Conservation (phyloP, 139 green algal genomes). For the Chlamydomonas applanata region DNA sequence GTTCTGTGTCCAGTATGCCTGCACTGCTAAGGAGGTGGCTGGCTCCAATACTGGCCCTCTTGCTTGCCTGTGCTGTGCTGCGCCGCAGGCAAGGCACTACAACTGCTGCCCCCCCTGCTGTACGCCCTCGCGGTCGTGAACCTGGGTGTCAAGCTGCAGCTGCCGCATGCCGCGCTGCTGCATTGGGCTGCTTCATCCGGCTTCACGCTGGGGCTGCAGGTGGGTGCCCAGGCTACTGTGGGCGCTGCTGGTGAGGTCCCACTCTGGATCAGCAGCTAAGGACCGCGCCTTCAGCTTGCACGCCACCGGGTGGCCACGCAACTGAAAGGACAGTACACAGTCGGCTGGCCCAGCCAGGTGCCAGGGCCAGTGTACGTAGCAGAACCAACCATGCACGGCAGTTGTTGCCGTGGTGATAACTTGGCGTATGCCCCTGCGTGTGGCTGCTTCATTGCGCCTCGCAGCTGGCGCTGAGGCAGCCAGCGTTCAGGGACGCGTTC, state of each 20-base stretch:
- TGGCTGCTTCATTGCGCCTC: no score
- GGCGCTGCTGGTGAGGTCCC: conserved; percentile 6
- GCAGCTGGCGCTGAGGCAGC: conserved; percentile 27
- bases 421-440: no score
- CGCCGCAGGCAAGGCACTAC: conserved; percentile 31
- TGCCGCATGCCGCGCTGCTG: conserved; percentile 69
- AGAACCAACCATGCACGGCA: no score
- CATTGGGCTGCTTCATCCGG: conserved; percentile 64
- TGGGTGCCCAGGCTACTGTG: conserved; percentile 2
- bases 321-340: no score
- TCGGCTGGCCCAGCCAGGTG: neutral
- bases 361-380: no score
- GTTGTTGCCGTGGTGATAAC: no score
- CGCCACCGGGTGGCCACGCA: no score
- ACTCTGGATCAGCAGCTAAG: neutral
- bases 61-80: neutral
- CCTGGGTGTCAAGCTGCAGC: conserved; percentile 53
- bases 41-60: no score
- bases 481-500: conserved; percentile 14
- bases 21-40: no score
- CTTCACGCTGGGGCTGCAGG: conserved; percentile 55
- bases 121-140: conserved; percentile 41
- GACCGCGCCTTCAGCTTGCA: neutral
- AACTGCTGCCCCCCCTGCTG: conserved; percentile 38
- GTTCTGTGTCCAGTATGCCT: no score